A percentile compares a stretch with the other conserved stretches of the same genome.
phyloP scores from a whole-genome alignment of 2,329 filamentous ascomycete genomes.

The Alternaria brassicae region DNA sequence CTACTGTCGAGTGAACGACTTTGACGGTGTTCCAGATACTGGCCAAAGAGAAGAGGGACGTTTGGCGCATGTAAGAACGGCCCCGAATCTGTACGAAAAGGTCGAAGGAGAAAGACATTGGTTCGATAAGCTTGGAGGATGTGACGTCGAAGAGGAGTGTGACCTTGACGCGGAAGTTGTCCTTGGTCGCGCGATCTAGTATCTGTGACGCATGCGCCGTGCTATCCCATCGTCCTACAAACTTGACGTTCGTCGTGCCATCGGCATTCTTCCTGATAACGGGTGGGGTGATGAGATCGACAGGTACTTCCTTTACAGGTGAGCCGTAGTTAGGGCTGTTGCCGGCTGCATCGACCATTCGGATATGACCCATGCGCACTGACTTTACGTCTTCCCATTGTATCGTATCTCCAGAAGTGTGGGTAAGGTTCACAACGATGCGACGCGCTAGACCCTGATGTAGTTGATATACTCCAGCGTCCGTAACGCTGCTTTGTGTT shows the following conservation, averaged over 20 bases:
- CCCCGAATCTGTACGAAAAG: conserved; percentile 84
- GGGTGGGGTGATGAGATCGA: conserved; percentile 80
- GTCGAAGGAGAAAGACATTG: conserved; percentile 85
- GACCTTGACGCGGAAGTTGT: conserved; percentile 90
- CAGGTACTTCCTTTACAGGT: conserved; percentile 73
- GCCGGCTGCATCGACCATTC: conserved; percentile 82
- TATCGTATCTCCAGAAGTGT: conserved; percentile 85
- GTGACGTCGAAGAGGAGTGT: conserved; percentile 84
- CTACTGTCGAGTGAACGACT: conserved; percentile 84
- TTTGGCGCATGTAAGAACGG: conserved; percentile 82
- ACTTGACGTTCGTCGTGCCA: conserved; percentile 83
- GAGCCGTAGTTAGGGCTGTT: conserved; percentile 81
- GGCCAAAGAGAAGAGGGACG: conserved; percentile 81
- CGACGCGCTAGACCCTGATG: conserved; percentile 93
- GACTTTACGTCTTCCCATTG: conserved; percentile 85
- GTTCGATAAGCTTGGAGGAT: conserved; percentile 82
- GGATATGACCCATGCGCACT: conserved; percentile 80
- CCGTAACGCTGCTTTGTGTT: conserved; percentile 80
- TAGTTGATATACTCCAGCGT: conserved; percentile 90
- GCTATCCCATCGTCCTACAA: conserved; percentile 96
- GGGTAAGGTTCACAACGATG: conserved; percentile 85
- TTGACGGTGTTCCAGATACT: conserved; percentile 84
- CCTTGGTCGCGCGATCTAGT: conserved; percentile 90
- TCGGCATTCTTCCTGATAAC: conserved; percentile 85
- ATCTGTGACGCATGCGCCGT: conserved; percentile 90